Conservation (phyloP, 192 early-diverging fungal species). For the Rhizophlyctis rosea region DNA sequence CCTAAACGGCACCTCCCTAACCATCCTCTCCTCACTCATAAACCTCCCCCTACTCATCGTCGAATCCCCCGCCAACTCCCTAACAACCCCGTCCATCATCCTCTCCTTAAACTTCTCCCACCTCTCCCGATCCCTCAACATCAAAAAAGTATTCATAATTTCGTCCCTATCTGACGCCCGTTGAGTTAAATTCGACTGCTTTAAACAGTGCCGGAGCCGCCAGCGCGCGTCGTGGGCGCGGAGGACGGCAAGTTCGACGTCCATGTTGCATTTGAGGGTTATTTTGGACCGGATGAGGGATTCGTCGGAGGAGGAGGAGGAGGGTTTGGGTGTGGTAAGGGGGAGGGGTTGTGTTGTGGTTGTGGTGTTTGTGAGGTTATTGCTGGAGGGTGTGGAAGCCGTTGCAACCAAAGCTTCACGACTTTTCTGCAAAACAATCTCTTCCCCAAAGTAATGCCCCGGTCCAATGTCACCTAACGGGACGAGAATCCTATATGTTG, state of each 20-base stretch:
- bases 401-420: constrained; percentile 26
- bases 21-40: background rate
- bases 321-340: too few relatives aligned
- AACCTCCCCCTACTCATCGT: background rate
- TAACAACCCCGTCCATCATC: background rate
- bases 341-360: too few relatives aligned
- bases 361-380: too few relatives aligned
- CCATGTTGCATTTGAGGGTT: constrained; percentile 15
- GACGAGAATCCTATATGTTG: constrained; percentile 1
- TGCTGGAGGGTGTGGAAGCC: background rate
- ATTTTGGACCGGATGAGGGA: constrained; percentile 9
- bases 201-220: background rate
- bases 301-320: too few relatives aligned
- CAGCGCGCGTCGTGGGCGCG: constrained; percentile 26
- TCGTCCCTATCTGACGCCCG: background rate
- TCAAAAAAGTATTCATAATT: constrained; percentile 1
- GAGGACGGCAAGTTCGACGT: constrained; percentile 25
- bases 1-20: background rate
- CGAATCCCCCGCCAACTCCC: constrained; percentile 2
- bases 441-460: background rate
- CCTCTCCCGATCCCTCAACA: background rate
- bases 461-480: background rate
- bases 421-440: constrained; percentile 25
- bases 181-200: background rate
- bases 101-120: background rate